Percentiles rank a stretch among this genome's conserved stretches.
Conservation (phyloP, 2,329 filamentous ascomycete species). For the Penicillium sp. region DNA sequence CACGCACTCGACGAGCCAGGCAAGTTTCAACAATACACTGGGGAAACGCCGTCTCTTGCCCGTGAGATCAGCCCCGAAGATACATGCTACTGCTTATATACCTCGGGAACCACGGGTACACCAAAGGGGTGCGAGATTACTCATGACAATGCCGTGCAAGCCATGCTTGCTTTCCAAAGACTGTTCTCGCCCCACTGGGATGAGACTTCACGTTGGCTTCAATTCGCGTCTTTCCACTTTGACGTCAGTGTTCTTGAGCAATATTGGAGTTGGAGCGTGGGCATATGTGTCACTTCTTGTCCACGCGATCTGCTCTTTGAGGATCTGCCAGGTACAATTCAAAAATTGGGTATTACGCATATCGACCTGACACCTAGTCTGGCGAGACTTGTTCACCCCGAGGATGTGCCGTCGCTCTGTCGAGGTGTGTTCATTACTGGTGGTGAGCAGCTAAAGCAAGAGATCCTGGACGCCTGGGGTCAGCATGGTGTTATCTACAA, state of each 20-base stretch:
- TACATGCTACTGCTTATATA: constrained; percentile 79
- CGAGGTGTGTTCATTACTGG: constrained; percentile 88
- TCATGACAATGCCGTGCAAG: constrained; percentile 82
- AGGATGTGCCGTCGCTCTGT: constrained; percentile 73
- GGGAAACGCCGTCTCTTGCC: constrained; percentile 29
- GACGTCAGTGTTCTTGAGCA: constrained; percentile 91
- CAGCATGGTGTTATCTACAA: constrained; percentile 78
- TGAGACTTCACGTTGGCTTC: constrained; percentile 69
- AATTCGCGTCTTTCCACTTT: constrained; percentile 92
- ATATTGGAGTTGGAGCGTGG: constrained; percentile 92
- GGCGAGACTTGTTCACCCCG: constrained; percentile 68
- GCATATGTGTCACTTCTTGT: constrained; percentile 75
- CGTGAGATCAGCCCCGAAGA: constrained; percentile 44
- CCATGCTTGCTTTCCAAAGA: constrained; percentile 77
- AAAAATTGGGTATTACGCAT: constrained; percentile 70
- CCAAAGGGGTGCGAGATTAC: constrained; percentile 86
- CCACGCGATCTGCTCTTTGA: constrained; percentile 80
- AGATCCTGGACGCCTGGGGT: constrained; percentile 84
- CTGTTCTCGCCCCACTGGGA: constrained; percentile 74
- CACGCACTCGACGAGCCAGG: constrained; percentile 43
- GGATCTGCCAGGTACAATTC: constrained; percentile 69
- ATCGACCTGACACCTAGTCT: constrained; percentile 88
- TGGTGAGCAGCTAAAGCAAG: constrained; percentile 79
- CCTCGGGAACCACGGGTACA: constrained; percentile 77
- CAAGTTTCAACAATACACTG: constrained; percentile 31